Evolutionary conservation across 1,139 yeast species (phyloP).

Genomic region (Magnusiomyces magnusii): DNA sequence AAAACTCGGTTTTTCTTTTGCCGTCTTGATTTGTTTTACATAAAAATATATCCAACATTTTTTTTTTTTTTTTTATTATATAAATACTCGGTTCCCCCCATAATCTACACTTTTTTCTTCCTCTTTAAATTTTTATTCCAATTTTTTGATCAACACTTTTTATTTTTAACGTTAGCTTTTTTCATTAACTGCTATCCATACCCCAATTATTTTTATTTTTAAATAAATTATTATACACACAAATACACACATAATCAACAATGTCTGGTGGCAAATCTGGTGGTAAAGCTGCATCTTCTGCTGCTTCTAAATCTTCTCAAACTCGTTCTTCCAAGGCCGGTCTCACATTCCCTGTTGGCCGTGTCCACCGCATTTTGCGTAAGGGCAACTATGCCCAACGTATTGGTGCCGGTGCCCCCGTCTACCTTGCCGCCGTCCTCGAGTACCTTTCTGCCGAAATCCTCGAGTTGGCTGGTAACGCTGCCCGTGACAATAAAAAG

Average conservation of each 20-base stretch:
- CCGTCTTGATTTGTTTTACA: too few relatives aligned
- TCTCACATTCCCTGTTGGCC: conserved; percentile 98
- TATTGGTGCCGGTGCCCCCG: conserved; percentile 98
- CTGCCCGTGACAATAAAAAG: conserved; percentile 97
- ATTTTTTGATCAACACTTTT: not conserved
- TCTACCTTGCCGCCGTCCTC: conserved; percentile 90
- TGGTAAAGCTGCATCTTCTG: conserved; percentile 84
- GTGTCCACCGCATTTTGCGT: conserved; percentile 95
- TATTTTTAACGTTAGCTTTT: not conserved
- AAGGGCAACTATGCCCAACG: conserved; percentile 99
- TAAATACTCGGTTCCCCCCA: not conserved
- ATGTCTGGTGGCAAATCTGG: conserved; percentile 98
- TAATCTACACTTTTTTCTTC: conserved; percentile 6
- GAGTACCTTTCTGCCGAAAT: conserved; percentile 97
- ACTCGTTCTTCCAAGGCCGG: conserved; percentile 99
- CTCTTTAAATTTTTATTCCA: conserved; percentile 20
- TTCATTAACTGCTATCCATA: not conserved
- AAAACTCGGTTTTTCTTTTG: too few relatives aligned
- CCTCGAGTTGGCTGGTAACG: conserved; percentile 97
- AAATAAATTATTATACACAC: not conserved
- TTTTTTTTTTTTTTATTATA: not conserved
- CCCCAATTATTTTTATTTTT: not conserved
- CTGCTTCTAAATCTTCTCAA: conserved; percentile 86
- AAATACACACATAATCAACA: conserved; percentile 26
- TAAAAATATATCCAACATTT: not conserved